phyloP scores from a whole-genome alignment of 2,329 filamentous ascomycete species.

The Clarireedia paspali region DNA sequence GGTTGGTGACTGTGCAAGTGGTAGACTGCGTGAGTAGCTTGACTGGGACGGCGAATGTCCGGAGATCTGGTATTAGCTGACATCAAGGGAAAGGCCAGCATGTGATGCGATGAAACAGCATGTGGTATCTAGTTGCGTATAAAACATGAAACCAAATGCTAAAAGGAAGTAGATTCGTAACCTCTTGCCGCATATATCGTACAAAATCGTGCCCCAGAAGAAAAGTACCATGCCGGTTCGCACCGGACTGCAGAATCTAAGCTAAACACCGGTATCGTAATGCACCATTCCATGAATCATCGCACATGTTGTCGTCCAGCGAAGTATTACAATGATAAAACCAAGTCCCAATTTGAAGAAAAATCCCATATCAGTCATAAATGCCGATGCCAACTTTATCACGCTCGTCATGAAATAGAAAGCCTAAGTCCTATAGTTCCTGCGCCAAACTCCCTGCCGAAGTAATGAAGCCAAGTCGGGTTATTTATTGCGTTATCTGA shows the following conservation, averaged over 20 bases:
- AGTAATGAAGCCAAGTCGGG: not conserved
- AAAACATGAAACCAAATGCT: too few relatives aligned
- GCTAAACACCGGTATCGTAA: not conserved
- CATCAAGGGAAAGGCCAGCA: too few relatives aligned
- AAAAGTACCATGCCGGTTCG: not conserved
- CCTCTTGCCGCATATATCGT: not conserved
- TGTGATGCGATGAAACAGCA: too few relatives aligned
- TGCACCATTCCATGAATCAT: not conserved
- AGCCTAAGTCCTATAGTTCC: not conserved
- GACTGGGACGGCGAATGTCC: too few relatives aligned
- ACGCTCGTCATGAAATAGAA: not conserved
- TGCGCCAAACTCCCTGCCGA: not conserved
- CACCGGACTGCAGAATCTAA: not conserved
- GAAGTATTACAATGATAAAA: not conserved
- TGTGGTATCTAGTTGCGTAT: too few relatives aligned
- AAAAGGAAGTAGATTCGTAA: not conserved
- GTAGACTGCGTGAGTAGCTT: too few relatives aligned
- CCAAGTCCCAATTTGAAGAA: not conserved
- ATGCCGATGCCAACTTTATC: not conserved
- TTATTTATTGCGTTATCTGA: not conserved
- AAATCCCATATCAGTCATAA: too few relatives aligned
- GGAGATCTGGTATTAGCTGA: too few relatives aligned
- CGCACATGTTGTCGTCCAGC: not conserved
- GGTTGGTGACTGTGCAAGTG: too few relatives aligned
- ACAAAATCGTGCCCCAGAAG: too few relatives aligned